Percentiles rank a stretch among this genome's conserved stretches.
Evolutionary conservation across 305 asterid genomes (phyloP).

Genomic region (Fraxinus angustifolia): DNA sequence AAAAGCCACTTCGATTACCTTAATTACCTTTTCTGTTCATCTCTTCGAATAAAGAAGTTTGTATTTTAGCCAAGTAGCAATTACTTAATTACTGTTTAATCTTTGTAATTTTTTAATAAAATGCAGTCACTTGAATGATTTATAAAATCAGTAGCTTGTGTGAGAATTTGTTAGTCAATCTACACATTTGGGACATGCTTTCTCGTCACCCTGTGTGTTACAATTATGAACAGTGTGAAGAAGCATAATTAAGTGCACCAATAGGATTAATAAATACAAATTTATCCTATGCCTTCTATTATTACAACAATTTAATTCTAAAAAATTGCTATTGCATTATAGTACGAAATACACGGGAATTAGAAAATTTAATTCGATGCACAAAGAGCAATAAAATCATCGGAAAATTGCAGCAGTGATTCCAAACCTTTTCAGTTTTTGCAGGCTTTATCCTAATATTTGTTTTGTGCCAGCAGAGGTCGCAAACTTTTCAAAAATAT

Average conservation of each 20-base stretch:
- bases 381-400: no score
- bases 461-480: no score
- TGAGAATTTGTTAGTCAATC: background rate
- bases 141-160: background rate
- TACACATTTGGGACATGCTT: background rate
- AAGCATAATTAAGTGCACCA: background rate
- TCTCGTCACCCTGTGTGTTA: background rate
- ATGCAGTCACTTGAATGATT: background rate
- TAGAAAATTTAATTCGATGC: no score
- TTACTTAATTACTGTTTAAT: background rate
- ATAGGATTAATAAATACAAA: background rate
- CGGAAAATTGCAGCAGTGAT: no score
- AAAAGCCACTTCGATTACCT: background rate
- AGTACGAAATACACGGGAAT: no score
- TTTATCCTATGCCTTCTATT: background rate
- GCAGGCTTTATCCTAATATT: no score
- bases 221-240: background rate
- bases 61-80: background rate
- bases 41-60: conserved; percentile 8
- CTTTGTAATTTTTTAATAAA: background rate
- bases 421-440: no score
- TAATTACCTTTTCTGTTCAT: background rate
- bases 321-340: no score
- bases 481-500: no score
- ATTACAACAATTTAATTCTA: background rate